phyloP scores from a whole-genome alignment of 108 stramenopile genomes.

The Nitzschia sp. region DNA sequence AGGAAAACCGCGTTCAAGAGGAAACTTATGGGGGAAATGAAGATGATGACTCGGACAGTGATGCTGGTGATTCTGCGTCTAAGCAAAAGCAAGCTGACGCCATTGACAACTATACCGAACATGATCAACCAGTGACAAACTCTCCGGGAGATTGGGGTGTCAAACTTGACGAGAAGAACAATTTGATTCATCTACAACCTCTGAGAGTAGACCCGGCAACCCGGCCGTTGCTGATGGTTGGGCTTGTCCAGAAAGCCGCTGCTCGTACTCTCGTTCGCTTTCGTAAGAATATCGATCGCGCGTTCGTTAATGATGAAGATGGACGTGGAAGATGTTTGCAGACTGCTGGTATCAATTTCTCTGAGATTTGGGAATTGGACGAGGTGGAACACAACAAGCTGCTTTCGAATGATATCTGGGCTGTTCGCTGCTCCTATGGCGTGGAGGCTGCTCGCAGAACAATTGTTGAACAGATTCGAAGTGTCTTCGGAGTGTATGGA shows the following conservation, averaged over 20 bases:
- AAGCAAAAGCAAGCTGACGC: constrained; percentile 53
- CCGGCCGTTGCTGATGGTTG: constrained; percentile 97
- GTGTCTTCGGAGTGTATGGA: constrained; percentile 98
- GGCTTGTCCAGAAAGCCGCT: constrained; percentile 88
- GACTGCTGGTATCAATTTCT: constrained; percentile 94
- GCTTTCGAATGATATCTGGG: constrained; percentile 94
- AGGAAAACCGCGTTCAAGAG: constrained; percentile 26
- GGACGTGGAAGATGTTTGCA: constrained; percentile 82
- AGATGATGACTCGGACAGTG: constrained; percentile 70
- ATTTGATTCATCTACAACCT: constrained; percentile 60
- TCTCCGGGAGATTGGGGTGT: background rate
- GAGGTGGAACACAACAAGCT: constrained; percentile 85
- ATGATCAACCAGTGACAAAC: constrained; percentile 39
- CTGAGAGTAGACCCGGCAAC: constrained; percentile 75
- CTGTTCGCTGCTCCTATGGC: constrained; percentile 89
- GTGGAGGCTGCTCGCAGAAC: constrained; percentile 94
- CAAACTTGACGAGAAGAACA: constrained; percentile 44
- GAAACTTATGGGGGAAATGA: constrained; percentile 67
- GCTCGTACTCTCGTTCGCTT: constrained; percentile 72
- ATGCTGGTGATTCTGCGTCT: constrained; percentile 59
- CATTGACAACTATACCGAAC: background rate
- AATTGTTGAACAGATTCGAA: constrained; percentile 94
- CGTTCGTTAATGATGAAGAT: constrained; percentile 86
- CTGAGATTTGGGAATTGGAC: constrained; percentile 87
- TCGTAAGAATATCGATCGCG: constrained; percentile 78